phyloP scores from a whole-genome alignment of 2,329 filamentous ascomycete genomes.

The Arthrocladium fulminans region DNA sequence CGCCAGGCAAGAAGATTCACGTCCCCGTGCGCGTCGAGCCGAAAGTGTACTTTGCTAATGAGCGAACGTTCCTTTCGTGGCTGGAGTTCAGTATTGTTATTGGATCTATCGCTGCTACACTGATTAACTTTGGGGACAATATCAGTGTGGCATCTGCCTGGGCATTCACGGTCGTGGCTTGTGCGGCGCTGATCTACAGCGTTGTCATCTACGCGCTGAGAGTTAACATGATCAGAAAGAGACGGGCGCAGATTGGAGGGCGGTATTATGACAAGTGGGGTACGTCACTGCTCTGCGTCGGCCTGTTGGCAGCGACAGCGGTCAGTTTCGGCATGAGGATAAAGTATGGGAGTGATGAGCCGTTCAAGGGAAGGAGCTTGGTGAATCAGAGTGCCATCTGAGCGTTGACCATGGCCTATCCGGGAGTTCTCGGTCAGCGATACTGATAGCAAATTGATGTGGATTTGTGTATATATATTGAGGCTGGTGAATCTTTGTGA shows the following conservation, averaged over 20 bases:
- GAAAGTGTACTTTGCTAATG: constrained; percentile 94
- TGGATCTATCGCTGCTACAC: constrained; percentile 71
- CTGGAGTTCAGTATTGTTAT: constrained; percentile 96
- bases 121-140: constrained; percentile 68
- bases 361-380: neutral
- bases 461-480: too few species aligned
- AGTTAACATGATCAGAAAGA: constrained; percentile 71
- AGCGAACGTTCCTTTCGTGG: constrained; percentile 93
- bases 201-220: constrained; percentile 81
- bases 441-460: too few species aligned
- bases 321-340: constrained; percentile 70
- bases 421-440: too few species aligned
- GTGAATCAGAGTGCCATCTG: constrained; percentile 2
- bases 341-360: constrained; percentile 8
- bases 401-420: too few species aligned
- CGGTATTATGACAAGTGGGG: constrained; percentile 83
- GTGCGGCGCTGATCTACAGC: constrained; percentile 70
- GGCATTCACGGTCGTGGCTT: constrained; percentile 73
- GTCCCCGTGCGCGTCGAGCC: constrained; percentile 93
- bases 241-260: constrained; percentile 60
- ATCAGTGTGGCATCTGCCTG: constrained; percentile 61
- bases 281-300: constrained; percentile 64
- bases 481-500: too few species aligned
- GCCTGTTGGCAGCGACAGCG: constrained; percentile 63
- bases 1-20: constrained; percentile 62